Conservation (phyloP, 2,329 filamentous ascomycete genomes). For the Leptographium wingfieldii region DNA sequence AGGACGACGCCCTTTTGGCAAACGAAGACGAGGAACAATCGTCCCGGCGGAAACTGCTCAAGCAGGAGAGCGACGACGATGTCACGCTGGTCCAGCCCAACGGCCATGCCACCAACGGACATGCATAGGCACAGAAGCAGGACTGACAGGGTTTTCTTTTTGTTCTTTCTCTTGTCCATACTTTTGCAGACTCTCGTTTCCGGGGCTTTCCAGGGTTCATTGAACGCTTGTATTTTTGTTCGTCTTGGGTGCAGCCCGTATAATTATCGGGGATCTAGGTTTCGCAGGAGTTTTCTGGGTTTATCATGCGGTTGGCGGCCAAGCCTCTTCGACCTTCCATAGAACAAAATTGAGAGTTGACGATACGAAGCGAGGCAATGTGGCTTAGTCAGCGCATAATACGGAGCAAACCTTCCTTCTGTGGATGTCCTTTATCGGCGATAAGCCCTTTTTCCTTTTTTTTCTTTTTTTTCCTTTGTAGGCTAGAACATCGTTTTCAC, state of each 20-base stretch:
- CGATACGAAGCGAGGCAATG: not conserved
- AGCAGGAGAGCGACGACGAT: constrained; percentile 19
- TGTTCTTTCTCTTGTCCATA: not conserved
- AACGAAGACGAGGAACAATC: constrained; percentile 53
- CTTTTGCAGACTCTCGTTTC: not conserved
- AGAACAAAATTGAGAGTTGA: not conserved
- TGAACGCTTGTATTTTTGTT: not conserved
- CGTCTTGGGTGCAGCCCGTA: not conserved
- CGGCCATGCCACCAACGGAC: constrained; percentile 1
- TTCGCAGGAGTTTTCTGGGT: not conserved
- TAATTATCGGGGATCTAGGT: not conserved
- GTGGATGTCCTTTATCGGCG: not conserved
- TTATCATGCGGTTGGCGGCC: not conserved
- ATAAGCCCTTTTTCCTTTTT: not conserved
- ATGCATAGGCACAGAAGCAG: not conserved
- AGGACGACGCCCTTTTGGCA: constrained; percentile 77
- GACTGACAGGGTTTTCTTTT: not conserved
- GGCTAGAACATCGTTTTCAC: not conserved
- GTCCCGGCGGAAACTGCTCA: constrained; percentile 24
- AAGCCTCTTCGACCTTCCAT: not conserved
- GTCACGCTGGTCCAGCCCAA: constrained; percentile 12
- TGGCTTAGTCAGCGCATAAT: no score
- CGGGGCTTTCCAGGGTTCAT: not conserved
- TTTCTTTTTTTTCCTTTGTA: not conserved
- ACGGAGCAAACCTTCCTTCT: no score